phyloP scores from a whole-genome alignment of 306 rosid species.

The Elaeagnus macrophylla region DNA sequence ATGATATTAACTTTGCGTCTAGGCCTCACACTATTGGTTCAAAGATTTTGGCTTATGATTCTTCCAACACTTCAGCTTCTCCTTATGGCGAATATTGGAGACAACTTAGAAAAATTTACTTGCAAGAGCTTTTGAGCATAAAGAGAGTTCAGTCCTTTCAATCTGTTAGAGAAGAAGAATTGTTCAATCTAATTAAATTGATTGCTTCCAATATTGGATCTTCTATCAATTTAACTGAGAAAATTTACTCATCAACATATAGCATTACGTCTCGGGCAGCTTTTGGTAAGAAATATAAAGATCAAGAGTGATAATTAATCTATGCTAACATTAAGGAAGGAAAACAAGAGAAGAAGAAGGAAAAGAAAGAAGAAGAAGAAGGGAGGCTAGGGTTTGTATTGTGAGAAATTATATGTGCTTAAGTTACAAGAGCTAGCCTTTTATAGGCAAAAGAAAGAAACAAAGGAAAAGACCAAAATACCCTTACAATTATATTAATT shows the following conservation, averaged over 20 bases:
- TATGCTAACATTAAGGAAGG: too few relatives aligned
- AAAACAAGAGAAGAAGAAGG: too few relatives aligned
- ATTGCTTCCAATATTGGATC: constrained; percentile 14
- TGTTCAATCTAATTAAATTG: constrained; percentile 1
- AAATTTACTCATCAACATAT: constrained; percentile 7
- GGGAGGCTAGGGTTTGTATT: too few relatives aligned
- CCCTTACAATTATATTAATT: too few relatives aligned
- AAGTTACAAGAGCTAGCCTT: too few relatives aligned
- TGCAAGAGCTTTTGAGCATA: constrained; percentile 15
- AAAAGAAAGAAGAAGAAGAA: too few relatives aligned
- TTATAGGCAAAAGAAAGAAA: too few relatives aligned
- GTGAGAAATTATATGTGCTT: too few relatives aligned
- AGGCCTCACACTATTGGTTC: constrained; percentile 25
- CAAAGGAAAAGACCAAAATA: too few relatives aligned
- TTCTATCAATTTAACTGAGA: constrained; percentile 18
- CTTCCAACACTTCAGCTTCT: constrained; percentile 22
- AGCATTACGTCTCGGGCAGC: constrained; percentile 23
- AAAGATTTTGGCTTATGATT: constrained; percentile 10
- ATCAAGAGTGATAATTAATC: too few relatives aligned
- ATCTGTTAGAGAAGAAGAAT: constrained; percentile 25
- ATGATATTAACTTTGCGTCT: constrained; percentile 27
- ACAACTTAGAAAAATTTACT: constrained; percentile 40
- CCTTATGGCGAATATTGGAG: constrained; percentile 46
- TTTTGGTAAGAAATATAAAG: constrained; percentile 23
- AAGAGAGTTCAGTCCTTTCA: constrained; percentile 13